These are phyloP conservation scores for Triticum urartu DNA, from an alignment of 176 grass and related monocot genomes.

Conservation along the genomic window DNA sequence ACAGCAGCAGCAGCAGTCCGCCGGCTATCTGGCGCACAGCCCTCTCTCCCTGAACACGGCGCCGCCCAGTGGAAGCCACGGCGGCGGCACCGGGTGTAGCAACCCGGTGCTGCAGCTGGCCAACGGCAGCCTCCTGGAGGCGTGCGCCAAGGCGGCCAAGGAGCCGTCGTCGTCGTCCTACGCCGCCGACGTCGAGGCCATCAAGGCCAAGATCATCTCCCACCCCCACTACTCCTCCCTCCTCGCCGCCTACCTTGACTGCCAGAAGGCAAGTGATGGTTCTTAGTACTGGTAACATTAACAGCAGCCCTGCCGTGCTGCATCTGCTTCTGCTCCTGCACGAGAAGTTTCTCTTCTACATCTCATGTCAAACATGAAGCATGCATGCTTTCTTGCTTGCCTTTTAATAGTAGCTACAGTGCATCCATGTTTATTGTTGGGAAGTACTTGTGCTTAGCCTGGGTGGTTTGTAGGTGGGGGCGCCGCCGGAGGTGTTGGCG, in stretches of 20 bases:
- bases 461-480: constrained; percentile 61
- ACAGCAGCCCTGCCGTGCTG: not conserved
- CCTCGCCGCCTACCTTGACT: constrained; percentile 94
- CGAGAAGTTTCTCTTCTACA: constrained; percentile 27
- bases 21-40: constrained; percentile 30
- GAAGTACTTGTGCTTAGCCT: constrained; percentile 11
- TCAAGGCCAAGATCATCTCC: constrained; percentile 96
- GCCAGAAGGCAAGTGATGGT: constrained; percentile 72
- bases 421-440: not conserved
- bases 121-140: constrained; percentile 44
- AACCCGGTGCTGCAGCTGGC: constrained; percentile 41
- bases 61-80: not conserved
- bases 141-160: constrained; percentile 58
- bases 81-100: constrained; percentile 1
- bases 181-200: constrained; percentile 63
- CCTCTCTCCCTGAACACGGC: constrained; percentile 59
- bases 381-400: constrained; percentile 21
- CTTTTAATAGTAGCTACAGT: constrained; percentile 17
- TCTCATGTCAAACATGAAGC: constrained; percentile 36
- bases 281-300: not conserved
- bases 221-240: constrained; percentile 94
- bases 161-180: constrained; percentile 63
- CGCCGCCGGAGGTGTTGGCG: constrained; percentile 81
- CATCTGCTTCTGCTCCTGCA: not conserved
- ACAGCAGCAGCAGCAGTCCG: not conserved